Percentiles rank a stretch among this genome's conserved stretches.
Evolutionary conservation across 1,284 basidiomycete species (phyloP).

Genomic region (Papiliotrema fonsecae): DNA sequence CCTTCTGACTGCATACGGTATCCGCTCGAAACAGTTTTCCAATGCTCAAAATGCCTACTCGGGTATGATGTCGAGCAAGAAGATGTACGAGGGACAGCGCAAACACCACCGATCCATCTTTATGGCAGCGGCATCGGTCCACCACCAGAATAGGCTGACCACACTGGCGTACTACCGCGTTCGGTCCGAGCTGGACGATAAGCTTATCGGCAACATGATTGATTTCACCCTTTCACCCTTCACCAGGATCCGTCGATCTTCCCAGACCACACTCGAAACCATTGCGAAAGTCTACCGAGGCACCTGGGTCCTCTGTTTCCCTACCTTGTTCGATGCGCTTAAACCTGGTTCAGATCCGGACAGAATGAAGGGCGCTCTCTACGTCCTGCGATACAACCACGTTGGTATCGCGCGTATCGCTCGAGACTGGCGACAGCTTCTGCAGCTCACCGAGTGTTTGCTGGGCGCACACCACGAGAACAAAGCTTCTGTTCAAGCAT

Average conservation of each 20-base stretch:
- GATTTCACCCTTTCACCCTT: conserved; percentile 84
- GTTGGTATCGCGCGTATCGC: conserved; percentile 35
- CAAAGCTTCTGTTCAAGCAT: conserved; percentile 89
- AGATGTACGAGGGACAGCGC: conserved; percentile 39
- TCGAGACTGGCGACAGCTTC: conserved; percentile 64
- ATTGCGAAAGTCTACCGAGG: conserved; percentile 68
- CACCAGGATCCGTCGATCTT: conserved; percentile 54
- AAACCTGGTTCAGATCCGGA: conserved; percentile 79
- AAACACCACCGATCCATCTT: conserved; percentile 43
- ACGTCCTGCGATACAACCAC: conserved; percentile 58
- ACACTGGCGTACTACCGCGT: conserved; percentile 61
- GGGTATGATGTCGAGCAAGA: conserved; percentile 34
- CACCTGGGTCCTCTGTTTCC: conserved; percentile 68
- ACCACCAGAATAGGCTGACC: conserved; percentile 42
- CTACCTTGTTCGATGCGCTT: conserved; percentile 68
- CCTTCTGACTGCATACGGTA: conserved; percentile 41
- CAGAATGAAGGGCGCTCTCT: conserved; percentile 91
- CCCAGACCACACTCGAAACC: conserved; percentile 35
- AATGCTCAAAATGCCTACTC: conserved; percentile 32
- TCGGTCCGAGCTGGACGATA: conserved; percentile 74
- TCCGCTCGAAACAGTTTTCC: conserved; percentile 40
- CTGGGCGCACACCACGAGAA: conserved; percentile 85
- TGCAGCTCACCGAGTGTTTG: conserved; percentile 64
- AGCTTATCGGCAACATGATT: conserved; percentile 68
- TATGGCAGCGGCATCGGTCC: conserved; percentile 34